phyloP scores from a whole-genome alignment of 257 asterid species.

The Haberlea rhodopensis region DNA sequence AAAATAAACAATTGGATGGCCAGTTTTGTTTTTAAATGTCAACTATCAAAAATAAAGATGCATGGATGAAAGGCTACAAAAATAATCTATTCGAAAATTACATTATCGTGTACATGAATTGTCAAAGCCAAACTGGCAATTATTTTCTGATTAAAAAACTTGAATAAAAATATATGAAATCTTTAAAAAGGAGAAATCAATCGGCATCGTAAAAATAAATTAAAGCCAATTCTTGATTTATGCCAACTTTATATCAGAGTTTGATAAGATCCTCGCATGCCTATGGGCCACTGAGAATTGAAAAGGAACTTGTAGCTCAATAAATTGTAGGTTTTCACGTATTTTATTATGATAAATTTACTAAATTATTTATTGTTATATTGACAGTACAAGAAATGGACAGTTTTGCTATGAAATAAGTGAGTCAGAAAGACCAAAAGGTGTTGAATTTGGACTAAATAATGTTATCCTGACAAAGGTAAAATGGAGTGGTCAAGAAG shows the following conservation, averaged over 20 bases:
- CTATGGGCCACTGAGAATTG: background rate
- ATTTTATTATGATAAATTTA: too few relatives aligned
- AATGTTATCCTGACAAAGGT: too few relatives aligned
- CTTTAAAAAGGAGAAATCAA: background rate
- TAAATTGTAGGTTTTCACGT: too few relatives aligned
- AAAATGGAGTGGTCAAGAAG: too few relatives aligned
- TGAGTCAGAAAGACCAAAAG: background rate
- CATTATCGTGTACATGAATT: too few relatives aligned
- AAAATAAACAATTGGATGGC: too few relatives aligned
- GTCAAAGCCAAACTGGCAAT: background rate
- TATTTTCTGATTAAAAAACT: too few relatives aligned
- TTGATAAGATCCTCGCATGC: conserved; percentile 1
- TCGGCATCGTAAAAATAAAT: background rate
- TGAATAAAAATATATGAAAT: too few relatives aligned
- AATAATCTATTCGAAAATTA: too few relatives aligned
- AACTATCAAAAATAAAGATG: too few relatives aligned
- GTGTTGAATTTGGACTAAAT: too few relatives aligned
- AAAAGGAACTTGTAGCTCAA: background rate
- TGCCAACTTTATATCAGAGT: background rate
- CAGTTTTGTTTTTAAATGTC: background rate
- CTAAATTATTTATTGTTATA: too few relatives aligned
- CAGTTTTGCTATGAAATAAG: background rate
- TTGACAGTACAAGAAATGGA: background rate
- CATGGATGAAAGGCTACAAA: background rate
- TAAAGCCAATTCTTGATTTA: background rate